Evolutionary conservation across 2,329 filamentous ascomycete species (phyloP).

Genomic region (Hysterium pulicare): DNA sequence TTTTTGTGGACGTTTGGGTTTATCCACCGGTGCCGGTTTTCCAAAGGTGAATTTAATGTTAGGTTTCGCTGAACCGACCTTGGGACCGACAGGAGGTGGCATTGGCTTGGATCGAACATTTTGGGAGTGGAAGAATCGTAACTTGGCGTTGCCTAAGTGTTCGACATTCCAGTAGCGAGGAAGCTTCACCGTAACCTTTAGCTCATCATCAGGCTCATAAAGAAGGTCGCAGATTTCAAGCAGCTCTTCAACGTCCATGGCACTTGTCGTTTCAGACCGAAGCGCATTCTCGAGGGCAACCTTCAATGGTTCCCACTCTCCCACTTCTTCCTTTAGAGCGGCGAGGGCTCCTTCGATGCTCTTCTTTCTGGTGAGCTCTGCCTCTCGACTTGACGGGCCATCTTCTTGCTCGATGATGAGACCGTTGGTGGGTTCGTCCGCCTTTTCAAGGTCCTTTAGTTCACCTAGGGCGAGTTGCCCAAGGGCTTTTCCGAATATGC

Average conservation of each 20-base stretch:
- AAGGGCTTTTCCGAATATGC: slow-evolving; percentile 53
- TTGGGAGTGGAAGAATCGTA: slow-evolving; percentile 29
- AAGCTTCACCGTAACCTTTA: slow-evolving; percentile 50
- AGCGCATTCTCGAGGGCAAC: slow-evolving; percentile 56
- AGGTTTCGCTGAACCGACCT: neutral
- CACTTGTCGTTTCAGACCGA: slow-evolving; percentile 46
- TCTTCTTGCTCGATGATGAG: slow-evolving; percentile 59
- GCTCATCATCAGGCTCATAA: slow-evolving; percentile 51
- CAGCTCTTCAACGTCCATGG: slow-evolving; percentile 55
- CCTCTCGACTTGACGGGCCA: slow-evolving; percentile 40
- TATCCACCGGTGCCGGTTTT: neutral
- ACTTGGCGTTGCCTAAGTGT: slow-evolving; percentile 48
- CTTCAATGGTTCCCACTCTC: slow-evolving; percentile 48
- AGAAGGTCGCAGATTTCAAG: slow-evolving; percentile 57
- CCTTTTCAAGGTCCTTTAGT: slow-evolving; percentile 27
- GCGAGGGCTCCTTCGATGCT: slow-evolving; percentile 57
- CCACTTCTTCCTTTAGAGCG: slow-evolving; percentile 54
- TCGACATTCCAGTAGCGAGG: slow-evolving; percentile 57
- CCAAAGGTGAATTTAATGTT: neutral
- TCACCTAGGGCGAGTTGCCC: slow-evolving; percentile 60
- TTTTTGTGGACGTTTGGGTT: neutral
- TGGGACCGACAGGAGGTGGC: neutral
- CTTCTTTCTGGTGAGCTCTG: slow-evolving; percentile 53
- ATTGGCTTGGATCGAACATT: slow-evolving; percentile 18
- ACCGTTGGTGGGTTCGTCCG: slow-evolving; percentile 32